A percentile compares a stretch with the other conserved stretches of the same genome.
phyloP scores from a whole-genome alignment of 2,329 filamentous ascomycete species.

The Gyromitra esculenta region DNA sequence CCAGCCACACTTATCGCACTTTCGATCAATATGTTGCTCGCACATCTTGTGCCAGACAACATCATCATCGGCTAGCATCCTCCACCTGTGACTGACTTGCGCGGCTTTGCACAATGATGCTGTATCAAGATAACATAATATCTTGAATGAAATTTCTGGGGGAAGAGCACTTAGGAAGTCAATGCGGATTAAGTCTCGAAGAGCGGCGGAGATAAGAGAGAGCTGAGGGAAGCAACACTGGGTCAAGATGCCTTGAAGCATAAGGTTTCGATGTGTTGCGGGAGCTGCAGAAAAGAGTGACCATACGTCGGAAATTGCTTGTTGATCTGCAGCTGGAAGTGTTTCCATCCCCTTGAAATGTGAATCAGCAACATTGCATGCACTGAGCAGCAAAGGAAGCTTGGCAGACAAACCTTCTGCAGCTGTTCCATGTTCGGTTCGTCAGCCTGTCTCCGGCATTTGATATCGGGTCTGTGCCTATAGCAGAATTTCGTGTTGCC shows the following conservation, averaged over 20 bases:
- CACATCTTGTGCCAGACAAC: constrained; percentile 99
- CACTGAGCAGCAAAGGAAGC: constrained; percentile 31
- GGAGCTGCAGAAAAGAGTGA: constrained; percentile 96
- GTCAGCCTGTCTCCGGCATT: constrained; percentile 90
- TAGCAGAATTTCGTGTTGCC: constrained; percentile 92
- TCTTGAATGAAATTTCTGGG: constrained; percentile 89
- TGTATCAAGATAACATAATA: constrained; percentile 91
- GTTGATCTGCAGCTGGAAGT: constrained; percentile 84
- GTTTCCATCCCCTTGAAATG: constrained; percentile 76
- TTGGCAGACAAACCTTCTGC: constrained; percentile 73
- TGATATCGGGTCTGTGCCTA: constrained; percentile 89
- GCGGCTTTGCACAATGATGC: constrained; percentile 94
- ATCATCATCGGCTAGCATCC: constrained; percentile 91
- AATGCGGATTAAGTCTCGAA: constrained; percentile 95
- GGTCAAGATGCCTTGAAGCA: constrained; percentile 94
- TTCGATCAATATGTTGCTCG: constrained; percentile 92
- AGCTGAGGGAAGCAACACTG: constrained; percentile 98
- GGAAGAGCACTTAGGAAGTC: constrained; percentile 92
- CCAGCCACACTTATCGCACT: constrained; percentile 96
- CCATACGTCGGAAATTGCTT: constrained; percentile 97
- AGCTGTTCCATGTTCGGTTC: constrained; percentile 96
- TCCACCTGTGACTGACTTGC: constrained; percentile 90
- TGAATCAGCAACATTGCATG: constrained; percentile 44
- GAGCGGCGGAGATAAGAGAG: constrained; percentile 87
- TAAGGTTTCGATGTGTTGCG: constrained; percentile 90